Conservation (phyloP, 805 yeast species). For the Myxozyma sirexii region DNA sequence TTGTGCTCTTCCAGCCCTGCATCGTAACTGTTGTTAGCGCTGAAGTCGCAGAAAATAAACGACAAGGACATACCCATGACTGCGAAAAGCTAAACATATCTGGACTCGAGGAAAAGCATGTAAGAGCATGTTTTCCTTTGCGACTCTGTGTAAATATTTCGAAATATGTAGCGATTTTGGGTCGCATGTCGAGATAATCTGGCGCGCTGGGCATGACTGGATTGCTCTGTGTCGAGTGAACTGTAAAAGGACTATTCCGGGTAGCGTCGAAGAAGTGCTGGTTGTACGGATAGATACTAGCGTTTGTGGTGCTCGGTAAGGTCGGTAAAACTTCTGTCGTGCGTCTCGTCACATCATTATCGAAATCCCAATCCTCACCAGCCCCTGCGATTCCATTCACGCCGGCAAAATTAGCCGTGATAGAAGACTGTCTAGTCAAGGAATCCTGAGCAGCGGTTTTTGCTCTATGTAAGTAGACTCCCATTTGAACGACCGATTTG, state of each 20-base stretch:
- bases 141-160: constrained; percentile 59
- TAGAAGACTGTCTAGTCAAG: not conserved
- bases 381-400: not conserved
- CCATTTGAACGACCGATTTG: constrained; percentile 51
- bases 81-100: constrained; percentile 56
- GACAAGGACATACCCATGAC: constrained; percentile 45
- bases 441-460: constrained; percentile 23
- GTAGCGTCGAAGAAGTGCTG: not conserved
- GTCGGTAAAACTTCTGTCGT: not conserved
- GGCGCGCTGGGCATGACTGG: constrained; percentile 8
- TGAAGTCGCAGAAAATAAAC: not conserved
- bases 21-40: not conserved
- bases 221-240: too few species aligned
- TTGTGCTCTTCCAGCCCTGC: constrained; percentile 61
- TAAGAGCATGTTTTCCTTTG: constrained; percentile 49
- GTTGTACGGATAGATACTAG: not conserved
- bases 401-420: not conserved
- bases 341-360: not conserved
- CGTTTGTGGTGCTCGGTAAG: not conserved
- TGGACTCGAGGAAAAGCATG: constrained; percentile 60
- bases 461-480: constrained; percentile 60
- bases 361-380: not conserved
- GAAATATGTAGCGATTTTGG: constrained; percentile 53
- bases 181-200: constrained; percentile 52
- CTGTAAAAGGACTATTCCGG: too few species aligned